These are phyloP conservation scores for Pueraria montana DNA, from an alignment of 306 rosid genomes.

Conservation along the genomic window DNA sequence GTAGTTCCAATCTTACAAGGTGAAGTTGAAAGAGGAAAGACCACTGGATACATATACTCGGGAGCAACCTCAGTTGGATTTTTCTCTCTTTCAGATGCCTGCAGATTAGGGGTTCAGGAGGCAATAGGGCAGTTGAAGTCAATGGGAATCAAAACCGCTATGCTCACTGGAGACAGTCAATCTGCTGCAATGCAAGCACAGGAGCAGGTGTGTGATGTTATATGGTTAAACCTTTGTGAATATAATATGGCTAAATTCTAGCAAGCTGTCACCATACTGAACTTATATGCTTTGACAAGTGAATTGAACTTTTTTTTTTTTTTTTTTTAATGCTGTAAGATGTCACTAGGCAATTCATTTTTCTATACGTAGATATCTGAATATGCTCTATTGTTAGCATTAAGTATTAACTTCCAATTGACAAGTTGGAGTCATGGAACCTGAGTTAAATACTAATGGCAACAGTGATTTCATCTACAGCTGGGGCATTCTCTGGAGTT, in stretches of 20 bases:
- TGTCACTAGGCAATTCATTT: conserved; percentile 11
- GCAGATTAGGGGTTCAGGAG: conserved; percentile 80
- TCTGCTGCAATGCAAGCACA: conserved; percentile 84
- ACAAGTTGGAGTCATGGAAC: conserved; percentile 29
- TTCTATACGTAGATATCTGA: conserved; percentile 11
- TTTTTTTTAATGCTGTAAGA: neutral
- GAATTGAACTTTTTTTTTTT: neutral
- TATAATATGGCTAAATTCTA: conserved; percentile 5
- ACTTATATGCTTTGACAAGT: conserved; percentile 16
- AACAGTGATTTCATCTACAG: conserved; percentile 62
- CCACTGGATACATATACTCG: conserved; percentile 77
- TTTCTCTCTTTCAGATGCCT: conserved; percentile 77
- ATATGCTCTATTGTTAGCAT: conserved; percentile 26
- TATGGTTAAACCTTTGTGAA: conserved; percentile 15
- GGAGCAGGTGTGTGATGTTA: conserved; percentile 66
- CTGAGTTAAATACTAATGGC: conserved; percentile 45
- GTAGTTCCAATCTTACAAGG: conserved; percentile 71
- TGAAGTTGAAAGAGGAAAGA: conserved; percentile 68
- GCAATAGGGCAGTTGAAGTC: conserved; percentile 73
- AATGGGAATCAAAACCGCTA: conserved; percentile 80
- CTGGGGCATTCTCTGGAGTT: conserved; percentile 69
- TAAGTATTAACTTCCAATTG: neutral
- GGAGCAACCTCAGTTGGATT: conserved; percentile 65
- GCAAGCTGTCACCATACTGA: neutral
- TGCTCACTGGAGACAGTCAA: conserved; percentile 91